phyloP scores from a whole-genome alignment of 768 basidiomycete genomes.

The Lactarius akahatsu region DNA sequence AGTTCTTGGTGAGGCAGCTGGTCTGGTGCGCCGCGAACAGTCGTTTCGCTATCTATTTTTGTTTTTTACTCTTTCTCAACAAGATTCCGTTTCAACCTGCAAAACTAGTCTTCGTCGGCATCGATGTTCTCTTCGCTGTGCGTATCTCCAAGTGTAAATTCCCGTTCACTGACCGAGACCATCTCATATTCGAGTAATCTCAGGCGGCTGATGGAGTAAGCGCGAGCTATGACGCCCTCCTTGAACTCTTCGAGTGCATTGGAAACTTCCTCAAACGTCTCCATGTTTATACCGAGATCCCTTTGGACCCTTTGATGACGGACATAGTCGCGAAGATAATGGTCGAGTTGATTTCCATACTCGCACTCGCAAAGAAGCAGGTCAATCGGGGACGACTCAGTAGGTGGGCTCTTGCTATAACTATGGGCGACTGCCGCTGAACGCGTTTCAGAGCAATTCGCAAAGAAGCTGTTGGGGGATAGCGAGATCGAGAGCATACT shows the following conservation, averaged over 20 bases:
- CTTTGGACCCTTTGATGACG: neutral
- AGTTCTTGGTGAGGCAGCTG: neutral
- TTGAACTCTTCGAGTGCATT: constrained; percentile 3
- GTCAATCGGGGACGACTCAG: constrained; percentile 11
- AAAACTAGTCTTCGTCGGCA: too few relatives aligned
- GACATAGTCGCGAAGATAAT: constrained; percentile 17
- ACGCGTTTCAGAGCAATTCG: neutral
- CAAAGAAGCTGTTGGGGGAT: constrained; percentile 4
- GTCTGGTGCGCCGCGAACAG: neutral
- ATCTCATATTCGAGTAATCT: neutral
- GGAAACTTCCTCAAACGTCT: constrained; percentile 16
- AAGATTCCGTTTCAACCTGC: too few relatives aligned
- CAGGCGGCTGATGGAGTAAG: constrained; percentile 9
- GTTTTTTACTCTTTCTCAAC: neutral
- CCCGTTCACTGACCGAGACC: too few relatives aligned
- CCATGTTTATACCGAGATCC: neutral
- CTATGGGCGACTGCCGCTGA: neutral
- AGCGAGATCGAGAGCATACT: constrained; percentile 8
- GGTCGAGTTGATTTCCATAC: constrained; percentile 13
- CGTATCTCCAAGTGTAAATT: too few relatives aligned
- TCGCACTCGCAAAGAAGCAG: constrained; percentile 8
- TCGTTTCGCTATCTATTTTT: neutral
- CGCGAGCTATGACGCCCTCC: constrained; percentile 18
- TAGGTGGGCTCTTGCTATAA: neutral
- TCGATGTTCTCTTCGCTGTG: too few relatives aligned